Base-by-base conservation (phyloP, 2,329 filamentous ascomycete genomes). In the Aspergillus sp. region DNA sequence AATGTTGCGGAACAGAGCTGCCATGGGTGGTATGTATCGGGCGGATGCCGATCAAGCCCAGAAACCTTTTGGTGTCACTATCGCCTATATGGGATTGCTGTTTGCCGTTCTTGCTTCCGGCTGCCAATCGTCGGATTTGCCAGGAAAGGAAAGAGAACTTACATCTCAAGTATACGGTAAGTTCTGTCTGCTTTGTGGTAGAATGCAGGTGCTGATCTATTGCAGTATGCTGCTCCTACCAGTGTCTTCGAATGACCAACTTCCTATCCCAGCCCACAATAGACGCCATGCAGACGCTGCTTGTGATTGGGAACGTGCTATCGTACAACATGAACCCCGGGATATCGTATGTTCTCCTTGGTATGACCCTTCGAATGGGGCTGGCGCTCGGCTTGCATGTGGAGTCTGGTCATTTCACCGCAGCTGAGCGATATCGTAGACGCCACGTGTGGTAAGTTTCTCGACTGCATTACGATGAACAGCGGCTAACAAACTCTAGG, bases 291-390 rank as follows among this genome's bases (percentile, higher is more conserved):
- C 84, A 88, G 68, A 85, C 85, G 0, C 77, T 88, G 21, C 73
- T 88, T 3, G 83, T 88, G 11, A 85, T 88, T 30, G 84, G 84
- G 52, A 87, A 87, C 66, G 85, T 86, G 23, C 77, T 86, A 30
- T 84, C 84, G 1, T 86, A 86, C 68, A 86, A 86, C 64, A 86
- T 86, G 84, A 88, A 88, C 61, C 85, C 86, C 8, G 86, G 86
- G 2, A 85, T 86, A 17, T 84, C 85, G 4, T 88, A 87, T 78
- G 84, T 85, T 25, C 71, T 88, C 13, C 82, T 85, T 49, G 83
- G 78, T 74, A 68, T 88, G 71, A 87, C 85, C 1, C 80, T 86
- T 51, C 80, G 86, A 60, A 82, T 88, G 72, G 84, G 84, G 11
- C 80, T 87, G 71, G 84, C 83, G 5, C 78, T 87, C 10, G 86